Conservation (phyloP, 2,329 filamentous ascomycete genomes). For the Ascocoryne sarcoides region DNA sequence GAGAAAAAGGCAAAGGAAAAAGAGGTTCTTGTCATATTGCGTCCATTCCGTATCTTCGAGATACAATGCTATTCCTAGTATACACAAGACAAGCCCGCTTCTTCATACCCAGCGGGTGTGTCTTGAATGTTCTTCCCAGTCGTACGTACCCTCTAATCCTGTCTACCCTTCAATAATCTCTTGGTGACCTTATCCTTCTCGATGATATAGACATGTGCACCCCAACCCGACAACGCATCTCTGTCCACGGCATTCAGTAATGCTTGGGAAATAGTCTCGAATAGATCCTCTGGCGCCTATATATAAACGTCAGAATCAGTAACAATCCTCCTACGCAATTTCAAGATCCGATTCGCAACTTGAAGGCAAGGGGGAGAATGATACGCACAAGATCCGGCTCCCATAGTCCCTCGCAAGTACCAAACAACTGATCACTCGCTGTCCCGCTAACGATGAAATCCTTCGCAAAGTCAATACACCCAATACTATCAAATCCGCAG, state of each 20-base stretch:
- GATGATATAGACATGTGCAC: constrained; percentile 97
- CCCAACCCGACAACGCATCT: constrained; percentile 95
- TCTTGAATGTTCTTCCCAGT: constrained; percentile 5
- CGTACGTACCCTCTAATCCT: constrained; percentile 54
- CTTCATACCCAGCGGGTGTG: neutral
- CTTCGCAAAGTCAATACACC: constrained; percentile 98
- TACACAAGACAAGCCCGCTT: constrained; percentile 20
- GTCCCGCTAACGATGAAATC: constrained; percentile 98
- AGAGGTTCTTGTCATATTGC: no score
- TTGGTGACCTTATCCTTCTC: constrained; percentile 99
- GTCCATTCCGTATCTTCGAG: constrained; percentile 6
- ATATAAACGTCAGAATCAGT: neutral
- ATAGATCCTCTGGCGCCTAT: constrained; percentile 83
- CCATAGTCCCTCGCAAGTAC: constrained; percentile 97
- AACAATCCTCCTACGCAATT: neutral
- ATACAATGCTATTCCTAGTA: constrained; percentile 17
- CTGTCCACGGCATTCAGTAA: constrained; percentile 92
- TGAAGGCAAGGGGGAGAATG: neutral
- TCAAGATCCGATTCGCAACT: neutral
- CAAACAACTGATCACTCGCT: constrained; percentile 94
- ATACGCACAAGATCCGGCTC: constrained; percentile 83
- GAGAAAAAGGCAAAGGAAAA: no score
- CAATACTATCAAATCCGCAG: constrained; percentile 97
- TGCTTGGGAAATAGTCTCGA: constrained; percentile 96
- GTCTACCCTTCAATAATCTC: constrained; percentile 93